These are phyloP conservation scores for Chrysoporthe austroafricana DNA, from an alignment of 2,329 filamentous ascomycete genomes.

Conservation along the genomic window DNA sequence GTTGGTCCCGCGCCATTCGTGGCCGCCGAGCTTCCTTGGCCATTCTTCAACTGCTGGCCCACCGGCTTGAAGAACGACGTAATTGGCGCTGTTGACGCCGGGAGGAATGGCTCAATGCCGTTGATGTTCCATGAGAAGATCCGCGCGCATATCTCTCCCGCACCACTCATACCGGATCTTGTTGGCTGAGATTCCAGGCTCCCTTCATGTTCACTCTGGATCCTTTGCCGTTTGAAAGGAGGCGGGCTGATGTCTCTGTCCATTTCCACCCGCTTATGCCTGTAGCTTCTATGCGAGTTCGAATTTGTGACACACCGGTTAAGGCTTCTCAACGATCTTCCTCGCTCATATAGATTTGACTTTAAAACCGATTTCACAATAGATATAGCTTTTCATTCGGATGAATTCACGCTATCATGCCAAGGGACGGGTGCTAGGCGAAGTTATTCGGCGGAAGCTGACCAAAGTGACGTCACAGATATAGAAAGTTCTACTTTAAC, in stretches of 20 bases:
- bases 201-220: not conserved
- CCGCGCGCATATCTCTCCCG: slow-evolving; percentile 23
- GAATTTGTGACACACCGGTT: no score
- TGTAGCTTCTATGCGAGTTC: not conserved
- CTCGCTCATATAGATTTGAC: no score
- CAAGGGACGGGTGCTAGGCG: no score
- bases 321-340: no score
- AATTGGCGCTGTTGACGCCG: slow-evolving; percentile 30
- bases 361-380: no score
- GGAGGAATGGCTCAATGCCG: slow-evolving; percentile 33
- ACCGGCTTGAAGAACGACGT: slow-evolving; percentile 34
- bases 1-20: not conserved
- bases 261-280: not conserved
- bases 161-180: not conserved
- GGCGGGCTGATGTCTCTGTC: slow-evolving; percentile 23
- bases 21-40: not conserved
- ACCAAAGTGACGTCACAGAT: no score
- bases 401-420: not conserved
- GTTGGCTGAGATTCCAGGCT: not conserved
- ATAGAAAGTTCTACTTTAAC: no score
- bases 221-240: slow-evolving; percentile 18
- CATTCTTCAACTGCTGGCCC: not conserved
- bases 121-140: slow-evolving; percentile 37
- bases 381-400: no score
- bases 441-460: no score